A percentile compares a stretch with the other conserved stretches of the same genome.
Evolutionary conservation across 1,284 basidiomycete genomes (phyloP).

Genomic region (Malassezia japonica): DNA sequence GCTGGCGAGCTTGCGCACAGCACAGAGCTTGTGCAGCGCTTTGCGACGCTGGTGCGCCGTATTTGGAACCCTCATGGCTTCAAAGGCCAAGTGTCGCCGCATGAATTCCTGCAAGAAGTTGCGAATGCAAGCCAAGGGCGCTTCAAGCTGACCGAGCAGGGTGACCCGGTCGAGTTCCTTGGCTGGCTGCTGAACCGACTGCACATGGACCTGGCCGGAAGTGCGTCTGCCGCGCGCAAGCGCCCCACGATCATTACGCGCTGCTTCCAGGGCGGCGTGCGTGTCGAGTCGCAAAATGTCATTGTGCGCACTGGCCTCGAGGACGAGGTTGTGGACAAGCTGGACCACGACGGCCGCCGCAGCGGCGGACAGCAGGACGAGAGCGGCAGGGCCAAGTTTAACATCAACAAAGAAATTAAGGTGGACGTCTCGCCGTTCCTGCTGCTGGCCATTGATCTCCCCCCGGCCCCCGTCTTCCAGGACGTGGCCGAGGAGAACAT

Average conservation of each 20-base stretch:
- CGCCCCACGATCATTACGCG: slow-evolving; percentile 63
- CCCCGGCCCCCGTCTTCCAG: slow-evolving; percentile 90
- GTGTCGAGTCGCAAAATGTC: slow-evolving; percentile 86
- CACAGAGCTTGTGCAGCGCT: slow-evolving; percentile 69
- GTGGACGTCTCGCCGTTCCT: slow-evolving; percentile 80
- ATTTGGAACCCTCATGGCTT: slow-evolving; percentile 69
- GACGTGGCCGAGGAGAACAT: slow-evolving; percentile 89
- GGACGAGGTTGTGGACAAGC: slow-evolving; percentile 17
- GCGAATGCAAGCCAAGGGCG: slow-evolving; percentile 73
- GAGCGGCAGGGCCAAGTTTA: slow-evolving; percentile 30
- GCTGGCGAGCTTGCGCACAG: slow-evolving; percentile 21
- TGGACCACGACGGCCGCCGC: slow-evolving; percentile 27
- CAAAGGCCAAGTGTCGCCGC: slow-evolving; percentile 95
- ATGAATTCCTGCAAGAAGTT: slow-evolving; percentile 96
- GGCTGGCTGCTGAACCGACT: slow-evolving; percentile 90
- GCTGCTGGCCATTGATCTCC: slow-evolving; percentile 87
- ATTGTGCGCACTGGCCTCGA: slow-evolving; percentile 50
- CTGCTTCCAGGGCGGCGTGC: slow-evolving; percentile 86
- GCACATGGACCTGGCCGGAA: slow-evolving; percentile 79
- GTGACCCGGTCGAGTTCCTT: slow-evolving; percentile 91
- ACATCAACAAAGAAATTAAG: slow-evolving; percentile 60
- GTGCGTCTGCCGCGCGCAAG: slow-evolving; percentile 19
- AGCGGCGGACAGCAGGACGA: slow-evolving; percentile 35
- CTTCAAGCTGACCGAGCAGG: slow-evolving; percentile 83
- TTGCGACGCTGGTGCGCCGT: slow-evolving; percentile 71